Percentiles rank a stretch among this genome's conserved stretches.
Conservation (phyloP, 2,329 filamentous ascomycete species). For the Xylariaceae sp. region DNA sequence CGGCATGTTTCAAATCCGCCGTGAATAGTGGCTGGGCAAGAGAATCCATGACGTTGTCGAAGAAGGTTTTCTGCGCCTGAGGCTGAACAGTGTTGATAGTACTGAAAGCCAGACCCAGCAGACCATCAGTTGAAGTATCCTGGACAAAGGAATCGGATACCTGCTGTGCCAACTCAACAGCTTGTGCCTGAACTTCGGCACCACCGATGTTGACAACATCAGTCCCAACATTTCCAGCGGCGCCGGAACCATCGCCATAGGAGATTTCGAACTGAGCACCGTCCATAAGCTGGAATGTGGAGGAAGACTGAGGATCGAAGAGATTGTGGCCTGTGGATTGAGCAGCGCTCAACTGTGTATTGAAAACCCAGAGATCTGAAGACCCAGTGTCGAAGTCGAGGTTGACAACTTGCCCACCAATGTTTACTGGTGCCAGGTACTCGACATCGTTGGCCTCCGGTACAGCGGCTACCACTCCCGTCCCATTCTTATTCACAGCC, state of each 20-base stretch:
- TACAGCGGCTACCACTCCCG: conserved; percentile 23
- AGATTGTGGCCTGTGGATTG: conserved; percentile 27
- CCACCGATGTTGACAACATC: conserved; percentile 33
- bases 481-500: conserved; percentile 19
- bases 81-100: conserved; percentile 31
- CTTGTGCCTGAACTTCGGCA: conserved; percentile 29
- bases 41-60: conserved; percentile 30
- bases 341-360: conserved; percentile 29
- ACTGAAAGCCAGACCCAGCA: conserved; percentile 33
- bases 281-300: conserved; percentile 27
- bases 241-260: conserved; percentile 34
- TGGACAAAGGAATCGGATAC: conserved; percentile 30
- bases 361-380: conserved; percentile 35
- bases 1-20: conserved; percentile 30
- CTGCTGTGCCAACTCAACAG: conserved; percentile 30
- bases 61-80: conserved; percentile 31
- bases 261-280: conserved; percentile 29
- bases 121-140: conserved; percentile 29
- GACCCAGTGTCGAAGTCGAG: conserved; percentile 35
- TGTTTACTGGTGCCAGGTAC: conserved; percentile 31
- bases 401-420: conserved; percentile 31
- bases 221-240: conserved; percentile 31
- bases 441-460: conserved; percentile 31
- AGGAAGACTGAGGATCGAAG: conserved; percentile 27
- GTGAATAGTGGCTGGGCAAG: conserved; percentile 33